Evolutionary conservation across 2,329 filamentous ascomycete species (phyloP).

Genomic region (Trichoderma cornu-damae): DNA sequence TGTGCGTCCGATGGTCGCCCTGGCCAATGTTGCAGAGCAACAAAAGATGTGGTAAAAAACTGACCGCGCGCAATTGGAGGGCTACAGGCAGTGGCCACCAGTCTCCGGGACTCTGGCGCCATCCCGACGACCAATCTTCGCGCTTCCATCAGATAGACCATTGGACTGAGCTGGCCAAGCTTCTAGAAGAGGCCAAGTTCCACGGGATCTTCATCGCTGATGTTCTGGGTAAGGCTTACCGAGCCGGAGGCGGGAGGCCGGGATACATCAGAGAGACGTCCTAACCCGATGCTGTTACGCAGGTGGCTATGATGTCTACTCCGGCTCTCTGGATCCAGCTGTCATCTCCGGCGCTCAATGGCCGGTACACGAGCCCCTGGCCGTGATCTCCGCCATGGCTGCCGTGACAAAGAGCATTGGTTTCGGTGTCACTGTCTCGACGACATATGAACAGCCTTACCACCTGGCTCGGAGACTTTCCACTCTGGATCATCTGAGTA

Average conservation of each 20-base stretch:
- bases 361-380: constrained; percentile 65
- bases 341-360: constrained; percentile 62
- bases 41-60: background rate
- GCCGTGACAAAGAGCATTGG: constrained; percentile 62
- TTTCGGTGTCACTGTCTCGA: constrained; percentile 65
- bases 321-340: constrained; percentile 54
- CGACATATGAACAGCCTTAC: constrained; percentile 67
- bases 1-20: constrained; percentile 27
- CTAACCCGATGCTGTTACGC: background rate
- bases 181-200: constrained; percentile 43
- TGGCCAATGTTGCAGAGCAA: background rate
- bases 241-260: background rate
- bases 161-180: constrained; percentile 56
- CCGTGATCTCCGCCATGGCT: constrained; percentile 63
- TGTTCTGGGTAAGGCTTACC: constrained; percentile 45
- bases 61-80: background rate
- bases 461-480: constrained; percentile 60
- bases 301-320: constrained; percentile 67
- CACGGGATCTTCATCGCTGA: constrained; percentile 46
- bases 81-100: constrained; percentile 40
- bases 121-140: constrained; percentile 59
- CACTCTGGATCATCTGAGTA: constrained; percentile 63
- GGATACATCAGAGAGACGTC: background rate
- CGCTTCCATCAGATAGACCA: constrained; percentile 56
- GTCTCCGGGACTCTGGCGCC: constrained; percentile 49